Evolutionary conservation across 805 yeast genomes (phyloP).

Genomic region (Wickerhamomyces alni): DNA sequence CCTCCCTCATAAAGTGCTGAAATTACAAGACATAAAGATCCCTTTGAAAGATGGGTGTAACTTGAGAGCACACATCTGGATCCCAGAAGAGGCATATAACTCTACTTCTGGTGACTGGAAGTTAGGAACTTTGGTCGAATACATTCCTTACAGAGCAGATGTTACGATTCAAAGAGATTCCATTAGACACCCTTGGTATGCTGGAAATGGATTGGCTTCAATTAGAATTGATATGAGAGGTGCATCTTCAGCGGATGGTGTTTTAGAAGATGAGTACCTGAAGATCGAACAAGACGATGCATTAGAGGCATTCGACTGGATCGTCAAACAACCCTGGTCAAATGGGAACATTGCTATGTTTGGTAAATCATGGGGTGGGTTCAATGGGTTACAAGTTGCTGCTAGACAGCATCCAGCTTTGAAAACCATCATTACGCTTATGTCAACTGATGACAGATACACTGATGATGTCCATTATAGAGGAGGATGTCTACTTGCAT

Average conservation of each 20-base stretch:
- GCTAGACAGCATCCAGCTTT: conserved; percentile 41
- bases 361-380: conserved; percentile 47
- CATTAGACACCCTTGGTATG: conserved; percentile 40
- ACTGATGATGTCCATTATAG: conserved; percentile 44
- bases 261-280: conserved; percentile 35
- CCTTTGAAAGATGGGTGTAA: conserved; percentile 33
- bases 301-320: conserved; percentile 38
- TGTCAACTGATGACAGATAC: conserved; percentile 43
- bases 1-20: conserved; percentile 26
- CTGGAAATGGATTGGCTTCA: conserved; percentile 40
- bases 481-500: conserved; percentile 39
- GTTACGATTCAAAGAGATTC: conserved; percentile 41
- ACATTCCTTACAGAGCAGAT: conserved; percentile 39
- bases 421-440: conserved; percentile 36
- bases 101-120: conserved; percentile 11
- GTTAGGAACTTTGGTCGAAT: conserved; percentile 36
- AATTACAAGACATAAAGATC: conserved; percentile 31
- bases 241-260: conserved; percentile 36
- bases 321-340: conserved; percentile 34
- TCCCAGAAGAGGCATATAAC: conserved; percentile 31
- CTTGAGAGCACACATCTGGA: conserved; percentile 38
- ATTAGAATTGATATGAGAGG: conserved; percentile 44
- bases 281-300: conserved; percentile 40
- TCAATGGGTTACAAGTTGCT: conserved; percentile 40
- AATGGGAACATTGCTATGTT: conserved; percentile 41